Base-by-base conservation (phyloP, 2,329 filamentous ascomycete genomes). In the Cryphonectria nitschkei region DNA sequence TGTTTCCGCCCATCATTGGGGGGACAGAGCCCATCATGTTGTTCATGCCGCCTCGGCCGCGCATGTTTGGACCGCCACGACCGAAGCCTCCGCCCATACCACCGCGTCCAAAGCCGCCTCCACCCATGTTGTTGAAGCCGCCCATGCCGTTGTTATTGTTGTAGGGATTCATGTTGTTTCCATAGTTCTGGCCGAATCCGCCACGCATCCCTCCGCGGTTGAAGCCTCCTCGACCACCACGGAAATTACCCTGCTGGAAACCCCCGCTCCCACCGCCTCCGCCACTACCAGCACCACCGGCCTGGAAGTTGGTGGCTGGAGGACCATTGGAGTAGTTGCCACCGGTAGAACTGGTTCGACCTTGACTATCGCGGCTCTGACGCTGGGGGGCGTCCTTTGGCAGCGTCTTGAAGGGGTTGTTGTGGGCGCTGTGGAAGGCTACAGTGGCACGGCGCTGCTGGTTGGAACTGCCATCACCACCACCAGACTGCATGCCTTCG, bases 361-460 rank as follows among this genome's bases (percentile, higher is more conserved):
- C 89, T 72, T 88, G 84, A 60, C 85, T 83, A 60, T 90, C 88
- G 78, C 93, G 91, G 52, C 86, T 90, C 70, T 84, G 85, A 39
- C 93, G 89, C 75, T 88, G 87, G 0, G 93, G 94, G 0, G 92
- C 91, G 79, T 97, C 95, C 82, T 97, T 97, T 26, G 94, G 95
- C 5, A 97, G 83, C 0, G 94, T 98, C 74, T 92, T 91, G 87
- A 97, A 98, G 0, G 95, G 94, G 79, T 98, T 98, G 75, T 88
- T 86, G 64, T n/a, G 19, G 7, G 94, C 90, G 74, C 89, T 91
- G 68, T 92, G 92, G 83, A 94, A 98, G 71, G 89, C 88, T 63
- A 93, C 89, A 0, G 85, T 87, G 13, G 69, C 37, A 22, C 67
- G 71, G 19, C 71, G 70, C 74, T 92, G 87, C 78, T 93, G 93